phyloP scores from a whole-genome alignment of 2,329 filamentous ascomycete genomes.

The Penicillium polonicum region DNA sequence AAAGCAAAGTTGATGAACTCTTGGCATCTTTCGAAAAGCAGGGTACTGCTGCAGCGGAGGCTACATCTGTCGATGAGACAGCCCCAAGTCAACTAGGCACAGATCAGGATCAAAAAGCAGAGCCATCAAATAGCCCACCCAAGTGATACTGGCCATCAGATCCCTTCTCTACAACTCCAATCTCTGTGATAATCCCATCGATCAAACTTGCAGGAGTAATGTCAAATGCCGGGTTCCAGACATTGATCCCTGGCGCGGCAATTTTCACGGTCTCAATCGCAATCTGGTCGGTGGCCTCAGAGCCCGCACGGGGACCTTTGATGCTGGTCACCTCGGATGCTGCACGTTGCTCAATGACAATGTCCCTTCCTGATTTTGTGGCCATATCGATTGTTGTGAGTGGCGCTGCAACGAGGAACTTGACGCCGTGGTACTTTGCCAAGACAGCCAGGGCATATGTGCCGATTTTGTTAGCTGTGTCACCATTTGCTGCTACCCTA shows the following conservation, averaged over 20 bases:
- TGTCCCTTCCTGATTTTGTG: slow-evolving; percentile 73
- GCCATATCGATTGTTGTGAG: slow-evolving; percentile 88
- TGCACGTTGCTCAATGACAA: slow-evolving; percentile 87
- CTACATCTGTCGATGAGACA: background rate
- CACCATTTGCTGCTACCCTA: slow-evolving; percentile 90
- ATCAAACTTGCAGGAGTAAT: slow-evolving; percentile 87
- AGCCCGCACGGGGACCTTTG: slow-evolving; percentile 69
- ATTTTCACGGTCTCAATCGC: slow-evolving; percentile 68
- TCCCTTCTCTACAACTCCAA: slow-evolving; percentile 79
- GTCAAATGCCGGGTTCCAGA: slow-evolving; percentile 98
- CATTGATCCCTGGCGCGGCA: slow-evolving; percentile 70
- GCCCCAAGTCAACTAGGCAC: background rate
- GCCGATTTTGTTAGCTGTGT: slow-evolving; percentile 98
- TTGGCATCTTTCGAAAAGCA: slow-evolving; percentile 25
- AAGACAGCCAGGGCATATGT: slow-evolving; percentile 93
- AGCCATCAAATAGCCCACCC: slow-evolving; percentile 32
- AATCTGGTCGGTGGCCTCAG: slow-evolving; percentile 49
- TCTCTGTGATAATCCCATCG: slow-evolving; percentile 91
- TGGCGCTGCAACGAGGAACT: slow-evolving; percentile 92
- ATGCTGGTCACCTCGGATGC: slow-evolving; percentile 79
- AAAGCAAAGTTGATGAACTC: slow-evolving; percentile 29
- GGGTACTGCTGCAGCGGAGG: slow-evolving; percentile 1
- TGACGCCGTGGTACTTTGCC: slow-evolving; percentile 81
- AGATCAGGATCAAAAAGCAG: slow-evolving; percentile 8
- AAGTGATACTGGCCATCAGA: slow-evolving; percentile 67